A percentile compares a stretch with the other conserved stretches of the same genome.
Conservation (phyloP, 306 rosid genomes). For the Malus orientalis region DNA sequence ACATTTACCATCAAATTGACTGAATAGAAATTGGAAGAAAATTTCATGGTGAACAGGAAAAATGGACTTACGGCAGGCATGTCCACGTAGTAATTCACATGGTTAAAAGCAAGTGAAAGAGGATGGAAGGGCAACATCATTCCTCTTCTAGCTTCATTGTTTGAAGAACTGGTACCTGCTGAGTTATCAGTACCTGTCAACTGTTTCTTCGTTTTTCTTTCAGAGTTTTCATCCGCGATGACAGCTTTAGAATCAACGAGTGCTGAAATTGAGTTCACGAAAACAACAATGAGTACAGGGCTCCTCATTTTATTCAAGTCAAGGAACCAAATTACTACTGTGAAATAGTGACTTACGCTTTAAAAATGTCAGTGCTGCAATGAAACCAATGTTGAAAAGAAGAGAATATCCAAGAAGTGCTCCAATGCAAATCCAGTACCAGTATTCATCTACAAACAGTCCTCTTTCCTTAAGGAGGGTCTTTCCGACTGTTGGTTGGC, state of each 20-base stretch:
- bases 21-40: background rate
- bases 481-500: conserved; percentile 58
- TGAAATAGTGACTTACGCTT: conserved; percentile 40
- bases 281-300: background rate
- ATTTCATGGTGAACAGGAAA: background rate
- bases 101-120: conserved; percentile 17
- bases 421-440: conserved; percentile 76
- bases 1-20: background rate
- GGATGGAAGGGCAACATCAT: conserved; percentile 31
- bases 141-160: conserved; percentile 2
- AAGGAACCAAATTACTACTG: background rate
- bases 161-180: background rate
- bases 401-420: conserved; percentile 65
- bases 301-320: background rate
- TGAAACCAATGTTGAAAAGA: conserved; percentile 46
- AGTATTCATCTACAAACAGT: conserved; percentile 45
- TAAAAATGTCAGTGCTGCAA: conserved; percentile 48
- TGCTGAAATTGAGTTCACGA: conserved; percentile 36
- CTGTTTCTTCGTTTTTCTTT: conserved; percentile 14
- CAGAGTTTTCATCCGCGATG: conserved; percentile 23
- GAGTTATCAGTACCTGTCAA: background rate
- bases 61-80: conserved; percentile 18
- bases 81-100: conserved; percentile 21
- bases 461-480: conserved; percentile 61
- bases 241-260: conserved; percentile 50